Base-by-base conservation (phyloP, 768 basidiomycete species). In the Tulasnella sp. region DNA sequence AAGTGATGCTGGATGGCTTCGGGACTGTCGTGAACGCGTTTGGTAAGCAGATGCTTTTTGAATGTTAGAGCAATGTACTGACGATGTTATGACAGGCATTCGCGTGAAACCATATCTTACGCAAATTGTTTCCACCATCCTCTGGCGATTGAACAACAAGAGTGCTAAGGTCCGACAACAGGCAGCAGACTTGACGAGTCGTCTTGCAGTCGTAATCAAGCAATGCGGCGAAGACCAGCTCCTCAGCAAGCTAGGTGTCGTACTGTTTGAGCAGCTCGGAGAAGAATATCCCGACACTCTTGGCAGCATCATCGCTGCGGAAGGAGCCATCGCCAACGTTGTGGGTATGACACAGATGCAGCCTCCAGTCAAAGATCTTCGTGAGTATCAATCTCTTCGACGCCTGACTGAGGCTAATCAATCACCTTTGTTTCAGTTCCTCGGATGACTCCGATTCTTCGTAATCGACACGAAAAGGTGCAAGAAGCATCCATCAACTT, bases 271-370 rank as follows among this genome's bases (percentile, higher is more conserved):
- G 79, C 97, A 99, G 80, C 86, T 99, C 68, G 97, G 97, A 79
- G 96, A 98, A 82, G 97, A 99, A 82, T 99, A 98, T 78, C 97
- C 97, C 17, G 97, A 99, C 80, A 98, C 97, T 0, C 86, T 99
- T 39, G 97, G 97, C 79, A 83, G 96, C 83, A 96, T 99, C 81
- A 99, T 98, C 80, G 95, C 96, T 64, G 97, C 97, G 59, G 94
- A 95, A 78, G 96, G 94, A 75, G 97, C 97, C 64, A 98, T 99
- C 77, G 97, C 97, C 75, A 98, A 98, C 77, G 97, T 98, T 66
- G 97, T 99, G 75, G 97, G 97, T 81, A 99, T 98, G 97, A 97
- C 97, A 11, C 94, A 98, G 80, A 99, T 99, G 97, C 98, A 97
- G 79, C 97, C 97, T 16, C 97, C 97, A 0, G 95, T 99, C 34